Percentiles rank a stretch among this genome's conserved stretches.
Evolutionary conservation across 306 rosid species (phyloP).

Genomic region (Dryas octopetala): DNA sequence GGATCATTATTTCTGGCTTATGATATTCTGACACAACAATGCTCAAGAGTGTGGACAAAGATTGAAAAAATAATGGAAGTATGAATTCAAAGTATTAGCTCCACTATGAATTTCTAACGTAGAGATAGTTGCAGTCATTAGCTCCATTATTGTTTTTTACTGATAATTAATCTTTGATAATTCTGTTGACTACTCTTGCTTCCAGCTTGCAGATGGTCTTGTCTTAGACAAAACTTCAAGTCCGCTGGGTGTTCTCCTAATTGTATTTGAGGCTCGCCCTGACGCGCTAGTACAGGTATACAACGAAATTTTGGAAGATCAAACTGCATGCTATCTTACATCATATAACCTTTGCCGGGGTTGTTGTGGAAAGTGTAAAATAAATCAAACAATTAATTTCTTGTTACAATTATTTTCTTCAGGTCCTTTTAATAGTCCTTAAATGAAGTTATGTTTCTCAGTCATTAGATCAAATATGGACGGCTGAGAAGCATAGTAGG

Average conservation of each 20-base stretch:
- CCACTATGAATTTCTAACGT: neutral
- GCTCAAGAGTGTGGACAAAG: neutral
- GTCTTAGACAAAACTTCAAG: constrained; percentile 91
- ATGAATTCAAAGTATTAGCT: neutral
- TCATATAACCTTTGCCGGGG: neutral
- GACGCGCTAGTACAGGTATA: constrained; percentile 93
- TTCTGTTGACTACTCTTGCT: constrained; percentile 33
- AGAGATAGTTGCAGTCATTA: neutral
- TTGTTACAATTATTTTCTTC: too few species aligned
- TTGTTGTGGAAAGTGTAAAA: neutral
- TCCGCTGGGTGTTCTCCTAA: constrained; percentile 91
- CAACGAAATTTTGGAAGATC: constrained; percentile 4
- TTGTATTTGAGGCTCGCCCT: constrained; percentile 97
- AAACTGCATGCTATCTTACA: constrained; percentile 1
- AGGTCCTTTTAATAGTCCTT: too few species aligned
- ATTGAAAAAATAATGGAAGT: neutral
- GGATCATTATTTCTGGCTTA: constrained; percentile 10
- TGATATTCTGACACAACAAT: constrained; percentile 14
- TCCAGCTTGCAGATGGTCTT: constrained; percentile 89
- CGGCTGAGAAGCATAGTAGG: constrained; percentile 2
- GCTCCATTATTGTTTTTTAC: neutral
- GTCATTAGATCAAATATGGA: neutral
- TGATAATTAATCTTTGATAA: constrained; percentile 21
- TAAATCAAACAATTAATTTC: neutral
- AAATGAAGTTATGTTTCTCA: too few species aligned